Evolutionary conservation across 805 yeast species (phyloP).

Genomic region (Sugiyamaella boreocaroliniensis): DNA sequence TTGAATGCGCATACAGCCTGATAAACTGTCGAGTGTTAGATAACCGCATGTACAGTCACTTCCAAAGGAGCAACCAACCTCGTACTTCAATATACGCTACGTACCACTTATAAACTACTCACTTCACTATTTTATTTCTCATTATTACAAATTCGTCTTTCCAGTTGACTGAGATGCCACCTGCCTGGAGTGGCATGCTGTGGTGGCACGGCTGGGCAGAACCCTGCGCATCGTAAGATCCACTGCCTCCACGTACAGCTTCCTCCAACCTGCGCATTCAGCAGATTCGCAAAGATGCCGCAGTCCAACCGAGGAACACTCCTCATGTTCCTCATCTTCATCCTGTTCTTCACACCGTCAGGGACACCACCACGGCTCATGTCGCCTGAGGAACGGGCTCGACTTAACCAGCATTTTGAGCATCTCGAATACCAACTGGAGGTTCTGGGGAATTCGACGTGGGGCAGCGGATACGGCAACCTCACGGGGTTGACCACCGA

Average conservation of each 20-base stretch:
- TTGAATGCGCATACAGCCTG: too few relatives aligned
- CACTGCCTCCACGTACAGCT: not conserved
- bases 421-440: constrained; percentile 29
- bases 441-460: constrained; percentile 38
- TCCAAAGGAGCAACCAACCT: too few relatives aligned
- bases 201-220: not conserved
- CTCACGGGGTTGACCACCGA: constrained; percentile 66
- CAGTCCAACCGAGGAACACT: constrained; percentile 23
- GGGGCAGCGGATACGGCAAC: constrained; percentile 54
- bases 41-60: too few relatives aligned
- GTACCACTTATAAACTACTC: too few relatives aligned
- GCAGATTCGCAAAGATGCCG: constrained; percentile 12
- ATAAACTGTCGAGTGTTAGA: too few relatives aligned
- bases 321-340: constrained; percentile 33
- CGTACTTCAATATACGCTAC: too few relatives aligned
- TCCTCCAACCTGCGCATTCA: not conserved
- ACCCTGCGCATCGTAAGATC: not conserved
- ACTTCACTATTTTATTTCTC: too few relatives aligned
- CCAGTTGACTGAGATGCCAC: too few relatives aligned
- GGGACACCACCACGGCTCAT: constrained; percentile 29
- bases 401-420: constrained; percentile 35
- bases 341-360: constrained; percentile 39
- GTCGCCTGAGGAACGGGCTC: constrained; percentile 33
- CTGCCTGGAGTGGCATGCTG: too few relatives aligned
- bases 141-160: too few relatives aligned